These are phyloP conservation scores for Colletotrichum musicola DNA, from an alignment of 2,329 filamentous ascomycete species.

Conservation along the genomic window DNA sequence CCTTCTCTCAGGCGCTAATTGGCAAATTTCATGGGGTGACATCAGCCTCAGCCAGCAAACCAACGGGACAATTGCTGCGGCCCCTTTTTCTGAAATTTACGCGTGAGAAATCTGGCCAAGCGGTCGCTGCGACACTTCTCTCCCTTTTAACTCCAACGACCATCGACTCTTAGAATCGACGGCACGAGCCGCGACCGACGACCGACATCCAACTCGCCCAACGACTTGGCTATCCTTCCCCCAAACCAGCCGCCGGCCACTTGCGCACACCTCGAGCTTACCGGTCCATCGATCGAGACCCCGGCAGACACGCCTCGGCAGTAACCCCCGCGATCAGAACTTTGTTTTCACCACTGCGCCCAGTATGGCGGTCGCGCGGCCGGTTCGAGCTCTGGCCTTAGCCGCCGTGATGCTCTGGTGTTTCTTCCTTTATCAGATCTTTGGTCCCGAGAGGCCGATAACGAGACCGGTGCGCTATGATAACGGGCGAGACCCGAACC, in stretches of 20 bases:
- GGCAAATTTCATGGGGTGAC: conserved; percentile 37
- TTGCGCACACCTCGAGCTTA: conserved; percentile 21
- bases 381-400: conserved; percentile 82
- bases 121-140: conserved; percentile 1
- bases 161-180: conserved; percentile 22
- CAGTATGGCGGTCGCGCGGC: conserved; percentile 86
- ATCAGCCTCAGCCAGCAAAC: conserved; percentile 37
- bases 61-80: conserved; percentile 24
- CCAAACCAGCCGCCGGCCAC: conserved; percentile 14
- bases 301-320: conserved; percentile 10
- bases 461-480: conserved; percentile 46
- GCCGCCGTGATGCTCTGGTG: conserved; percentile 79
- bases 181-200: conserved; percentile 33
- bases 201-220: conserved; percentile 1
- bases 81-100: conserved; percentile 38
- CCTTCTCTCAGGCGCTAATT: conserved; percentile 28
- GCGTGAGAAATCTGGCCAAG: conserved; percentile 32
- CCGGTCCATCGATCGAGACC: conserved; percentile 12
- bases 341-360: conserved; percentile 20
- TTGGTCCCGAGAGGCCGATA: conserved; percentile 65
- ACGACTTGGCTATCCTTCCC: conserved; percentile 26
- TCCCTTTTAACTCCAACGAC: conserved; percentile 23
- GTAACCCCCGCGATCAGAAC: conserved; percentile 1
- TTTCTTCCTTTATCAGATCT: conserved; percentile 83
- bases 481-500: conserved; percentile 77